Evolutionary conservation across 2,329 filamentous ascomycete species (phyloP), one percentile per base, ranked within the genome.

Genomic region (Coccinonectria pachysandricola): DNA sequence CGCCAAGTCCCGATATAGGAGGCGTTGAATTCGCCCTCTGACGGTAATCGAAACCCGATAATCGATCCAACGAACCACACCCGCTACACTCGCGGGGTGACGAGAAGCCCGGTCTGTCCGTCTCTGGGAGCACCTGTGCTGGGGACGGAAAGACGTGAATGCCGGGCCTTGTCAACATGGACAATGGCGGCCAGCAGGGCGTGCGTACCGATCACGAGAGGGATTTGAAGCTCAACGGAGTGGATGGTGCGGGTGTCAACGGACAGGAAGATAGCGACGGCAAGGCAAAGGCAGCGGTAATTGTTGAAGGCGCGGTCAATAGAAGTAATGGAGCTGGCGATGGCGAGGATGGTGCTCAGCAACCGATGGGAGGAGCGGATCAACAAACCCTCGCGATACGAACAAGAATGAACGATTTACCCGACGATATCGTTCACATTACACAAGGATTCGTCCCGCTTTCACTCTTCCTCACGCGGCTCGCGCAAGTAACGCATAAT

Each of bases 401-500:
- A 19, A 35, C 52, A 24, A 60, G 59, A 33, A 67, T 74, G 59
- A 70, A 73, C 45, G 63, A 75, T 34, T 53, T 75, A 2, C 72
- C 73, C 8, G 65, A 71, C 31, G 70, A 75, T 45, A 72, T 79
- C 19, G 54, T 60, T 19, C 84, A 93, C 47, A 79, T 93, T 32
- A 78, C 78, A 0, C 63, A 77, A 31, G 78, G 75, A 17, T 92
- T 86, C 50, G 68, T 88, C 30, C 77, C 84, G 4, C 65, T 96
- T 12, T 75, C 77, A 4, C 69, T 69, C 9, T 60, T 98, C 23
- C 67, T 96, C 27, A 71, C 75, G 37, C 76, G 91, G 40, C 69
- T 91, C 19, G 79, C 83, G 17, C 86, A 95, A 54, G 75, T 79
- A 45, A 85, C 82, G 24, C 87, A 87, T 55, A 84, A 83, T 49